Base-by-base conservation (phyloP, 2,329 filamentous ascomycete species). In the Fusarium protoensiforme region DNA sequence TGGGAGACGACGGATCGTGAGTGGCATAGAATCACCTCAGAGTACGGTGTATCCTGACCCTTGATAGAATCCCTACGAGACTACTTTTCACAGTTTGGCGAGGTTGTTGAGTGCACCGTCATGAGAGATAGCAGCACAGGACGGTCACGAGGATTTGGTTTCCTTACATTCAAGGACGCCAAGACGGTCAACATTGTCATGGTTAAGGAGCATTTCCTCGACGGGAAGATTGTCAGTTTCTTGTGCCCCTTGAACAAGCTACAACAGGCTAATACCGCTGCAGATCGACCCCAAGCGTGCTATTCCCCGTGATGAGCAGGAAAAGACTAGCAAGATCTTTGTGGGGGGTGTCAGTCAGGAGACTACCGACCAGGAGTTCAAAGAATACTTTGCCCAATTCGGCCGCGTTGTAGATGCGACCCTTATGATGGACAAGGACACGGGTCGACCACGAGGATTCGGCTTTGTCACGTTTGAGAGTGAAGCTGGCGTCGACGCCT, bases 361-460 rank as follows among this genome's bases (percentile, higher is more conserved):
- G 79, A 96, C 96, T 0, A 98, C 94, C 1, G 96, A 99, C 79
- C 92, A 95, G 71, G 95, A 98, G 81, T 99, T 99, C 82, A 95
- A 94, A 80, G 92, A 96, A 68, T 99, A 98, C 84, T 99, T 99
- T 85, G 94, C 93, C 79, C 94, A 98, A 79, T 99, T 98, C 78
- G 96, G 96, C 31, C 92, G 96, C 69, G 96, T 99, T 22, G 92
- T 99, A 41, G 96, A 99, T 84, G 96, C 96, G 2, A 99, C 96
- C 0, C 90, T 99, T 3, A 99, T 99, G 96, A 99, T 99, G 92
- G 96, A 99, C 82, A 99, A 99, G 84, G 96, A 99, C 82, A 99
- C 96, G 1, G 96, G 96, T n/a, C 91, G 96, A 43, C 96, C 96
- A 4, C 90, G 96, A 80, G 96, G 96, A 2, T 99, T 99, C 79